Evolutionary conservation across 2,329 filamentous ascomycete species (phyloP), one percentile per base, ranked within the genome.

Genomic region (Aspergillus bombycis): DNA sequence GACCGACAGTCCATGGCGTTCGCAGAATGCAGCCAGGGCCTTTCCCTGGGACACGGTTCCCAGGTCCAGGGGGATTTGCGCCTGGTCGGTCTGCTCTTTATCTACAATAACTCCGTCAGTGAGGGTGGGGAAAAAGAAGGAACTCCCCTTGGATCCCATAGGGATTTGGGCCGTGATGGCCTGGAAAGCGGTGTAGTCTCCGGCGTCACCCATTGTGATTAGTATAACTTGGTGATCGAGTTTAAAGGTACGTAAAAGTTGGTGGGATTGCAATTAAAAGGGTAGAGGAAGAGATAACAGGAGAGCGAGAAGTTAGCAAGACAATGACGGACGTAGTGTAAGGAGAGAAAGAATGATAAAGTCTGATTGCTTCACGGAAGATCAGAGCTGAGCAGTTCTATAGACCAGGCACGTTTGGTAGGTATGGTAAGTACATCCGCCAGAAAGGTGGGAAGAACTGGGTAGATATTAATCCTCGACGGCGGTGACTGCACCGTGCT

Each of bases 161-260:
- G 46, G 46, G 16, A 30, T 50, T 50, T 30, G 46, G 46, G 46
- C 46, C 23, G 14, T 50, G 16, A 30, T 26, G 46, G 46, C 46
- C 46, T 50, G 26, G 23, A 50, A 16, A 9, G 46, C 26, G 26
- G 23, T 50, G 23, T 50, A 50, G 46, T 50, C 46, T 50, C 46
- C 46, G 26, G 46, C 46, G 46, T 50, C 46, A 28, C 46, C 46
- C 46, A 50, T 50, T 50, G 46, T 50, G 46, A 30, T 30, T 50
- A 28, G 26, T 50, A 14, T 28, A 30, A 14, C 2, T 28, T 32
- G 14, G 46, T 19, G 16, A 7, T 14, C 9, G 46, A 28, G 23
- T 28, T 30, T 30, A n/a, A 26, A 19, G 46, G 46, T 14, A 28
- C n/a, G 14, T 30, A 14, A n/a, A 30, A 19, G 14, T 30, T 28